Conservation (phyloP, 345 rosid genomes). For the Capsella bursapastoris region DNA sequence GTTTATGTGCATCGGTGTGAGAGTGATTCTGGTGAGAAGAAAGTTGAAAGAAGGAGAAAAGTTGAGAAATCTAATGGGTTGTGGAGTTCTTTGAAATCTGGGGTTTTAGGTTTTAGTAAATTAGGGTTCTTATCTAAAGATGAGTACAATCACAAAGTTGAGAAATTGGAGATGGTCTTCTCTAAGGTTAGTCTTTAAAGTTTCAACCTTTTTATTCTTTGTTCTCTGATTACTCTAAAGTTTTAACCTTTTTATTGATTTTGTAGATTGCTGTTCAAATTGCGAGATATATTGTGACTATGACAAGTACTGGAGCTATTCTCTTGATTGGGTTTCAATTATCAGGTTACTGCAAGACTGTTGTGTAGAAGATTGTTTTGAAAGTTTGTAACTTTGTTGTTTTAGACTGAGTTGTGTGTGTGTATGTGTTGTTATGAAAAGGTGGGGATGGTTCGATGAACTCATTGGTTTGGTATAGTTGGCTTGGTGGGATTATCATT, state of each 20-base stretch:
- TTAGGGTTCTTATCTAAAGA: constrained; percentile 52
- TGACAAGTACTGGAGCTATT: constrained; percentile 92
- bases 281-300: constrained; percentile 91
- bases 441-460: constrained; percentile 92
- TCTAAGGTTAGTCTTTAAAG: constrained; percentile 54
- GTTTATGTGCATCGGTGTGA: constrained; percentile 50
- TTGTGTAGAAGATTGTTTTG: neutral
- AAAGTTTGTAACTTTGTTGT: neutral
- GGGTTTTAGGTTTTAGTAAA: constrained; percentile 45
- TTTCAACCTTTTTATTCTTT: neutral
- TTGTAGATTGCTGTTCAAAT: constrained; percentile 77
- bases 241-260: neutral
- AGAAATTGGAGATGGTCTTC: constrained; percentile 62
- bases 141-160: constrained; percentile 51
- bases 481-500: constrained; percentile 95
- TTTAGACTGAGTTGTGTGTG: constrained; percentile 21
- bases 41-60: constrained; percentile 41
- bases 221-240: neutral
- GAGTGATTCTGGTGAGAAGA: constrained; percentile 48
- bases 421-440: constrained; percentile 46
- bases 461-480: constrained; percentile 88
- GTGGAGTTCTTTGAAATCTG: constrained; percentile 49
- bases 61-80: constrained; percentile 50
- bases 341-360: constrained; percentile 61
- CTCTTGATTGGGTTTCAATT: constrained; percentile 82